Evolutionary conservation across 2,329 filamentous ascomycete species (phyloP).

Genomic region (Calonectria pseudoreteaudii): DNA sequence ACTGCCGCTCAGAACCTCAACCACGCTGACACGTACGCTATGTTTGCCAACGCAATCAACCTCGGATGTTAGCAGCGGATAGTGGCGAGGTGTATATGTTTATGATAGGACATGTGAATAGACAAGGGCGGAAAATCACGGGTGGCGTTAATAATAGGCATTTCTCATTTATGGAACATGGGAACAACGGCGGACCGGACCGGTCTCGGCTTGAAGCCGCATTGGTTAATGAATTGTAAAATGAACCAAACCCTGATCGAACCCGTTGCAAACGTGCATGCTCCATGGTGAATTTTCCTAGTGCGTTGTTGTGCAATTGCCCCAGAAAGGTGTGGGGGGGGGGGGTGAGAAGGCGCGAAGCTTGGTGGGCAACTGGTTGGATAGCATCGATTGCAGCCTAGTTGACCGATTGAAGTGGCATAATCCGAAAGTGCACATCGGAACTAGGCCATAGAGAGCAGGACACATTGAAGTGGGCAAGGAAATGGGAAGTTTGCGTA

Average conservation of each 20-base stretch:
- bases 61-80: constrained; percentile 49
- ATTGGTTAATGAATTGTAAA: constrained; percentile 6
- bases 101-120: not conserved
- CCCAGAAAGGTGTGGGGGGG: not conserved
- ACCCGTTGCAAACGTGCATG: not conserved
- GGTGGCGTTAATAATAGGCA: constrained; percentile 1
- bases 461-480: constrained; percentile 15
- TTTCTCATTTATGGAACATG: not conserved
- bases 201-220: not conserved
- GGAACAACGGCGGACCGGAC: not conserved
- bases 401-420: not conserved
- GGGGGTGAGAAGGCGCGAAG: too few species aligned
- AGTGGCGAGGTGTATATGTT: not conserved
- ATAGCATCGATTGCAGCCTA: not conserved
- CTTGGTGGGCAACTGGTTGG: not conserved
- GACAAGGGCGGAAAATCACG: not conserved
- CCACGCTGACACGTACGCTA: constrained; percentile 69
- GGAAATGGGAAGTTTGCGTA: constrained; percentile 14
- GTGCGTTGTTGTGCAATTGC: constrained; percentile 3
- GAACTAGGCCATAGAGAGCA: constrained; percentile 6
- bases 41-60: constrained; percentile 40
- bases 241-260: constrained; percentile 9
- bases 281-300: constrained; percentile 4
- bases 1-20: constrained; percentile 62
- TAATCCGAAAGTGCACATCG: not conserved